phyloP scores from a whole-genome alignment of 805 yeast species.

The Groenewaldozyma salmanticensis region DNA sequence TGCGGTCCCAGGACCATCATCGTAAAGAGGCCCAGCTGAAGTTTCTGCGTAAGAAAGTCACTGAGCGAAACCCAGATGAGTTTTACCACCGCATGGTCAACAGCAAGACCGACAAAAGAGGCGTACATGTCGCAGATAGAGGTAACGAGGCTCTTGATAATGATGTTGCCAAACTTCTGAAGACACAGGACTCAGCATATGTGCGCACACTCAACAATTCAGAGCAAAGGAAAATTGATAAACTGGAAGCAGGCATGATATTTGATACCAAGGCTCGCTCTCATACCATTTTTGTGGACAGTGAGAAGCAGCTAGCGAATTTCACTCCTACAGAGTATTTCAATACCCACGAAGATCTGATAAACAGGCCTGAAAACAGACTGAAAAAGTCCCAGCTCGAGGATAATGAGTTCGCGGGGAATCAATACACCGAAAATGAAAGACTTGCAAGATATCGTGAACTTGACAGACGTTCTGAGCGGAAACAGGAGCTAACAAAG shows the following conservation, averaged over 20 bases:
- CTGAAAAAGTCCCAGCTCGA: slow-evolving; percentile 49
- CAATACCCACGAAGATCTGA: slow-evolving; percentile 56
- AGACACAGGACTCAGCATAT: slow-evolving; percentile 86
- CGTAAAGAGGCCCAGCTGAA: slow-evolving; percentile 52
- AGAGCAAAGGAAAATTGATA: slow-evolving; percentile 57
- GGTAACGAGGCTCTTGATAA: slow-evolving; percentile 41
- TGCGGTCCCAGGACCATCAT: slow-evolving; percentile 57
- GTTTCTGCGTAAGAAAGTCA: slow-evolving; percentile 62
- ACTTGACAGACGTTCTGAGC: slow-evolving; percentile 55
- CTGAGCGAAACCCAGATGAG: slow-evolving; percentile 82
- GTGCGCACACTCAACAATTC: slow-evolving; percentile 64
- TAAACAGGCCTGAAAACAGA: slow-evolving; percentile 63
- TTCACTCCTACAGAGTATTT: slow-evolving; percentile 62
- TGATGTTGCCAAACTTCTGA: slow-evolving; percentile 73
- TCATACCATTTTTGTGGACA: slow-evolving; percentile 81
- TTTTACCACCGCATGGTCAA: slow-evolving; percentile 89
- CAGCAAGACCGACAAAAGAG: slow-evolving; percentile 56
- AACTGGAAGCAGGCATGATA: slow-evolving; percentile 31
- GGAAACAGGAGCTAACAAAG: slow-evolving; percentile 55
- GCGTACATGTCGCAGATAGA: slow-evolving; percentile 58
- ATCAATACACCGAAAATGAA: slow-evolving; percentile 2
- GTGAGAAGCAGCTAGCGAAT: slow-evolving; percentile 40
- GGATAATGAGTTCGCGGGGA: slow-evolving; percentile 21
- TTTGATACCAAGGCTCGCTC: slow-evolving; percentile 43
- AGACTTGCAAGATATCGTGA: slow-evolving; percentile 46